Base-by-base conservation (phyloP, 2,329 filamentous ascomycete genomes). In the Aureobasidium zeae region DNA sequence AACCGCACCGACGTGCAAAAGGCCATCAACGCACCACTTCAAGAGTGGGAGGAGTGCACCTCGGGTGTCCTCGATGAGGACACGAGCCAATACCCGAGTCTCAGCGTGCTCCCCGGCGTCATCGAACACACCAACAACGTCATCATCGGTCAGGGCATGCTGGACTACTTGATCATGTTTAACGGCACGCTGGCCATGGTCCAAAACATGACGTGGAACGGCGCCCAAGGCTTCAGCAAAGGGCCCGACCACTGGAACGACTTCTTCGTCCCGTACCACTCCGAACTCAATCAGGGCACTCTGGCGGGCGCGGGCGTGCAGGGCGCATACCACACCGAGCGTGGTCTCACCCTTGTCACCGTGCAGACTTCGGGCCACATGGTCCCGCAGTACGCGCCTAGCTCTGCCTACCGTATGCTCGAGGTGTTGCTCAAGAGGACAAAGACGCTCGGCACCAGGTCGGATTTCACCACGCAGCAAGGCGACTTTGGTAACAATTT, bases 201-300 rank as follows among this genome's bases (percentile, higher is more conserved):
- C 47, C 83, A 89, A 57, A 87, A 87, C 65, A 85, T 88, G 78
- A 87, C 82, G 0, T 89, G 79, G 77, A 76, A 76, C 46, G 83
- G 83, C 4, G 59, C 69, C 31, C 74, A 82, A 39, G 85, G 84
- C 0, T 88, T 89, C 67, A 73, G 79, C 50, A 57, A 60, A 1
- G 60, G 64, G 0, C 84, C 83, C 0, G 58, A 57, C 1, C 29
- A 54, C 12, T 61, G 54, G 52, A 71, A 77, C 39, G 76, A 78
- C 2, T 79, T 85, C 55, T 85, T 75, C 57, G 80, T 87, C 0
- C 83, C 83, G 0, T 79, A 76, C 56, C 76, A 80, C 52, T 55
- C 52, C 2, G 65, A 72, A 44, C 63, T 71, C 16, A 57, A 62
- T 43, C 52, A 63, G 2, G 62, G 62, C 10, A 67, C 67, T n/a